phyloP scores from a whole-genome alignment of 129 eudicot genomes.

The Daucus carota region DH1_v3.0 NC_030384.2:38227001-38227500 shows the following conservation, averaged over 20 bases:
- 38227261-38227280: neutral
- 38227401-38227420: neutral
- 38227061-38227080: neutral
- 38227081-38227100: neutral
- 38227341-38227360: neutral
- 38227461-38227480: neutral
- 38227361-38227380: neutral
- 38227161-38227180: too few species aligned
- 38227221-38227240: neutral
- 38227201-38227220: neutral
- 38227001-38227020: neutral
- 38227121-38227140: neutral
- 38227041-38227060: neutral
- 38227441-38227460: neutral
- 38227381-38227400: neutral
- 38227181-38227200: neutral
- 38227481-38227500: neutral
- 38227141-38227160: too few species aligned
- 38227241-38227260: neutral
- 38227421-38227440: neutral
- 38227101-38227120: neutral
- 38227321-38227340: neutral
- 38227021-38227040: neutral
- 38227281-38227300: neutral
- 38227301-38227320: neutral